Base-by-base conservation (phyloP, 148 eudicot genomes). In the Heliosperma pusillum region DNA sequence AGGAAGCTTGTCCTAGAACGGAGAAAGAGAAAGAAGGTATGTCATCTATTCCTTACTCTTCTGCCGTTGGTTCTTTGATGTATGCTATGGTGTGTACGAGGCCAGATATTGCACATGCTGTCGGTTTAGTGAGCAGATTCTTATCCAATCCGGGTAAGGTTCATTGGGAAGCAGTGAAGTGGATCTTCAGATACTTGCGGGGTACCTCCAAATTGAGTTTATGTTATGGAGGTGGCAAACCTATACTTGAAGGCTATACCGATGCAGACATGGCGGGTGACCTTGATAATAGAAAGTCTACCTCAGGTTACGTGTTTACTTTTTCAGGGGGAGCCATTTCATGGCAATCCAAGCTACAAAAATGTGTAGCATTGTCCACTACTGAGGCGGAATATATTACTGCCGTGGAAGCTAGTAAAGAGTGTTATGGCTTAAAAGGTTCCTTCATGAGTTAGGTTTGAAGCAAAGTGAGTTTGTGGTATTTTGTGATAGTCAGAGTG, bases 121-220 rank as follows among this genome's bases (percentile, higher is more conserved):
- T n/a, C n/a, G n/a, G n/a, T n/a, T n/a, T n/a, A n/a, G n/a, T n/a
- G n/a, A n/a, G n/a, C n/a, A n/a, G n/a, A n/a, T n/a, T n/a, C n/a
- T n/a, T n/a, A n/a, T n/a, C n/a, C n/a, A n/a, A n/a, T n/a, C n/a
- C n/a, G n/a, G n/a, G n/a, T n/a, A n/a, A n/a, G n/a, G n/a, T n/a
- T n/a, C n/a, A n/a, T n/a, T n/a, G 77, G 78, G 26, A 47, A 21
- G 78, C 29, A 2, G 17, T 80, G 20, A 80, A 80, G 27, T 74
- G 75, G 75, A 80, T 80, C 12, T 13, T 80, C 2, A 71, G 40
- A 56, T 73, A 78, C 22, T 44, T 72, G 22, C 30, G 71, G 21
- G 72, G 72, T 0, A 63, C 65, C 10, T 19, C 72, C 26, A 64
- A 72, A 36, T 10, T 63, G 66, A 17, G 64, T 3, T n/a, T 78